phyloP scores from a whole-genome alignment of 768 basidiomycete species.

The Leccinum variicolor region DNA sequence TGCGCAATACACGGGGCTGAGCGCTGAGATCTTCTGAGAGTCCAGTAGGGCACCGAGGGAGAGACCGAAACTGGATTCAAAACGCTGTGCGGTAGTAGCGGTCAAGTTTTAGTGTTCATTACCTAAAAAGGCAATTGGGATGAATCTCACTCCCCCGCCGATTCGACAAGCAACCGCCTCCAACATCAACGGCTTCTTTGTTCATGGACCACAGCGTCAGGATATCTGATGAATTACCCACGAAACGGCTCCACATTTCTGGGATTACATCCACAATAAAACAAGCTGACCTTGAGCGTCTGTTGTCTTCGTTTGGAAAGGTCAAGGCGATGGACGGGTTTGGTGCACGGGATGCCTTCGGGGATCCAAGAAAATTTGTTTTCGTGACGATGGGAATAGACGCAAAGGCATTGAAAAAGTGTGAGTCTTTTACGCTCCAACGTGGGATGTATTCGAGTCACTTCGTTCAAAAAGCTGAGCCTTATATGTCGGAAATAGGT shows the following conservation, averaged over 20 bases:
- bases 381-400: slow-evolving; percentile 72
- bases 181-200: not conserved
- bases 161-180: not conserved
- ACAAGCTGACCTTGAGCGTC: slow-evolving; percentile 49
- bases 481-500: slow-evolving; percentile 41
- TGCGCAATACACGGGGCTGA: too few species aligned
- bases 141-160: not conserved
- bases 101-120: not conserved
- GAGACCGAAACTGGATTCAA: too few species aligned
- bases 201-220: not conserved
- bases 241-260: slow-evolving; percentile 70
- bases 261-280: slow-evolving; percentile 70
- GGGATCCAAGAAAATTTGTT: slow-evolving; percentile 66
- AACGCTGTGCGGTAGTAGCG: too few species aligned
- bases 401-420: slow-evolving; percentile 55
- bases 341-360: slow-evolving; percentile 59
- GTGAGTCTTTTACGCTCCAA: slow-evolving; percentile 37
- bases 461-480: not conserved
- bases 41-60: too few species aligned
- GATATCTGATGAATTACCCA: slow-evolving; percentile 27
- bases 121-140: not conserved
- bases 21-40: too few species aligned
- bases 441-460: not conserved
- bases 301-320: slow-evolving; percentile 63
- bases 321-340: slow-evolving; percentile 71